phyloP scores from a whole-genome alignment of 192 early-diverging fungal species.

The Rhizoclosmatium sp. region DNA sequence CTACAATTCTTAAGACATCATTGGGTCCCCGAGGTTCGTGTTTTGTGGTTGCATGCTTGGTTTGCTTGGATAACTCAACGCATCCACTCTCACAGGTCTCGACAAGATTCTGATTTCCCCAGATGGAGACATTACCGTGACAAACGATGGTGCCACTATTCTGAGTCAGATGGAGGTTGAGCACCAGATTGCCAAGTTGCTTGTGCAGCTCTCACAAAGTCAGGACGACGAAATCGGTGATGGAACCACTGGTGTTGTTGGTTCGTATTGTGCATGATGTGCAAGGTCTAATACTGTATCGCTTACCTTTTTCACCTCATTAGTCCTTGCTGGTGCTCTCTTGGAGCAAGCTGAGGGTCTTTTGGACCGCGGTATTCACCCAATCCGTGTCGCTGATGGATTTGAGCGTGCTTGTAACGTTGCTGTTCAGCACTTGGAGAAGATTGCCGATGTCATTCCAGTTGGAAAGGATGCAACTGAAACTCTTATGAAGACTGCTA shows the following conservation, averaged over 20 bases:
- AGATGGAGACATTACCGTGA: slow-evolving; percentile 99
- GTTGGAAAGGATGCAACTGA: slow-evolving; percentile 82
- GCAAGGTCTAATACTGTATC: neutral
- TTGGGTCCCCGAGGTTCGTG: slow-evolving; percentile 91
- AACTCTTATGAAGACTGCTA: slow-evolving; percentile 92
- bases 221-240: slow-evolving; percentile 99
- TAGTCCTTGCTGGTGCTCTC: slow-evolving; percentile 96
- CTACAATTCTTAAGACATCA: slow-evolving; percentile 97
- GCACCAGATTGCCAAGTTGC: slow-evolving; percentile 98
- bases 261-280: slow-evolving; percentile 53
- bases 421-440: slow-evolving; percentile 91
- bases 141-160: slow-evolving; percentile 99
- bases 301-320: slow-evolving; percentile 12
- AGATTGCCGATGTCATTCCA: slow-evolving; percentile 89
- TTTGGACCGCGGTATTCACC: slow-evolving; percentile 96
- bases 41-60: neutral
- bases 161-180: slow-evolving; percentile 97
- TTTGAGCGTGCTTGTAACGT: slow-evolving; percentile 96
- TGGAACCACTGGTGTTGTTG: slow-evolving; percentile 99
- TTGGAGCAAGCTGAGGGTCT: slow-evolving; percentile 96
- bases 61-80: slow-evolving; percentile 11
- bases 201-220: slow-evolving; percentile 96
- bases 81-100: slow-evolving; percentile 66
- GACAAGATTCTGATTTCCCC: slow-evolving; percentile 99
- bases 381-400: slow-evolving; percentile 98